These are phyloP conservation scores for Penicillium sp. DNA, from an alignment of 2,329 filamentous ascomycete genomes.

Conservation along the genomic window DNA sequence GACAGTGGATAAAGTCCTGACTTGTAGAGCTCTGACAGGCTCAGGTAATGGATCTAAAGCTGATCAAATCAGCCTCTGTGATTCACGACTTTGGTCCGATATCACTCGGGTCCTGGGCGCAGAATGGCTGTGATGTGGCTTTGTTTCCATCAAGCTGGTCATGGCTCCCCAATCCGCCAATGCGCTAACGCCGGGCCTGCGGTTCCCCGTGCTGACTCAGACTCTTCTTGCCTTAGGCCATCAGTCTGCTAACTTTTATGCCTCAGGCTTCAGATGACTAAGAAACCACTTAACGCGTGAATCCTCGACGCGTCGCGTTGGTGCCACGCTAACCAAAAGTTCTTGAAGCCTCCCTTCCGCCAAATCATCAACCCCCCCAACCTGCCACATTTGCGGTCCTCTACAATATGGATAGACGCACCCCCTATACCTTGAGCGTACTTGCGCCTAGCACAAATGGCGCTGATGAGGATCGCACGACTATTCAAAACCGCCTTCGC, in stretches of 20 bases:
- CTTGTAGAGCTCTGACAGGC: slow-evolving; percentile 7
- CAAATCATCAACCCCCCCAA: slow-evolving; percentile 14
- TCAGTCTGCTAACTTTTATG: not conserved
- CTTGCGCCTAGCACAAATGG: slow-evolving; percentile 66
- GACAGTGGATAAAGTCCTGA: slow-evolving; percentile 26
- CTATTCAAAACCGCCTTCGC: slow-evolving; percentile 75
- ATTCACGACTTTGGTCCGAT: slow-evolving; percentile 1
- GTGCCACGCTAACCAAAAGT: slow-evolving; percentile 27
- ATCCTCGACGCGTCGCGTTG: slow-evolving; percentile 35
- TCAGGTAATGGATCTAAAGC: slow-evolving; percentile 1
- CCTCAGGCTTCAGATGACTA: slow-evolving; percentile 10
- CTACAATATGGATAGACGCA: slow-evolving; percentile 74
- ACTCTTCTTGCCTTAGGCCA: not conserved
- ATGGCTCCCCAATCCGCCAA: slow-evolving; percentile 30
- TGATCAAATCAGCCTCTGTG: slow-evolving; percentile 1
- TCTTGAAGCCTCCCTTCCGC: slow-evolving; percentile 21
- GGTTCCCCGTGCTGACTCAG: slow-evolving; percentile 12
- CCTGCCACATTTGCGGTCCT: slow-evolving; percentile 15
- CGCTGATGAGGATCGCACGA: slow-evolving; percentile 65
- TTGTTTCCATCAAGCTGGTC: slow-evolving; percentile 17
- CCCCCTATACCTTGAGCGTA: slow-evolving; percentile 80
- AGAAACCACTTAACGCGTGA: slow-evolving; percentile 41
- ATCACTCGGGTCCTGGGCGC: not conserved
- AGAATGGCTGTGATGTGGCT: slow-evolving; percentile 23
- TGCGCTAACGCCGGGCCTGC: slow-evolving; percentile 13